These are phyloP conservation scores for Lotus japonicus DNA, from an alignment of 306 rosid species.

Conservation along the genomic window DNA sequence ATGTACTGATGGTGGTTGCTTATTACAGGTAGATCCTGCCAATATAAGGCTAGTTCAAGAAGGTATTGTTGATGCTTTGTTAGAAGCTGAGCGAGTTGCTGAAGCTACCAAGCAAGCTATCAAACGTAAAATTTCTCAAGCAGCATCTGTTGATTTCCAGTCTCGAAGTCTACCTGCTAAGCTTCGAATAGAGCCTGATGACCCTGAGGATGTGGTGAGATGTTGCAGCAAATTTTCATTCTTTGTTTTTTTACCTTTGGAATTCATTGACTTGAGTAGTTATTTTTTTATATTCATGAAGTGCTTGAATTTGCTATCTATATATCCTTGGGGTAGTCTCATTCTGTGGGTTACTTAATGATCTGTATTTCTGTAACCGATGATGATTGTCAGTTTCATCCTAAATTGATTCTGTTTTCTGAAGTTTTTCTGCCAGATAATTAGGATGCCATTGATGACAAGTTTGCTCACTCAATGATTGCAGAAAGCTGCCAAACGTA, in stretches of 20 bases:
- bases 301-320: not conserved
- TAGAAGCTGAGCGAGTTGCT: slow-evolving; percentile 91
- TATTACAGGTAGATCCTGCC: slow-evolving; percentile 87
- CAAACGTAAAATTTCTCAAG: slow-evolving; percentile 88
- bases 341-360: not conserved
- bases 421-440: not conserved
- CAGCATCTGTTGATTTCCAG: slow-evolving; percentile 78
- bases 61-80: slow-evolving; percentile 65
- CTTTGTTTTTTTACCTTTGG: not conserved
- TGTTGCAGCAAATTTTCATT: not conserved
- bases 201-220: slow-evolving; percentile 94
- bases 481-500: slow-evolving; percentile 82
- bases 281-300: not conserved
- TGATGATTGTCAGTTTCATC: not conserved
- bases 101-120: slow-evolving; percentile 97
- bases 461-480: slow-evolving; percentile 21
- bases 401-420: not conserved
- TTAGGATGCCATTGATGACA: slow-evolving; percentile 13
- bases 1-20: slow-evolving; percentile 14
- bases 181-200: slow-evolving; percentile 89
- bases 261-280: not conserved
- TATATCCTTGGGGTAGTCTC: not conserved
- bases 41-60: slow-evolving; percentile 78
- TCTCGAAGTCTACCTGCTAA: slow-evolving; percentile 79
- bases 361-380: not conserved